phyloP scores from a whole-genome alignment of 164 flowering plant genomes.

The Paratinospora sagittata region DNA sequence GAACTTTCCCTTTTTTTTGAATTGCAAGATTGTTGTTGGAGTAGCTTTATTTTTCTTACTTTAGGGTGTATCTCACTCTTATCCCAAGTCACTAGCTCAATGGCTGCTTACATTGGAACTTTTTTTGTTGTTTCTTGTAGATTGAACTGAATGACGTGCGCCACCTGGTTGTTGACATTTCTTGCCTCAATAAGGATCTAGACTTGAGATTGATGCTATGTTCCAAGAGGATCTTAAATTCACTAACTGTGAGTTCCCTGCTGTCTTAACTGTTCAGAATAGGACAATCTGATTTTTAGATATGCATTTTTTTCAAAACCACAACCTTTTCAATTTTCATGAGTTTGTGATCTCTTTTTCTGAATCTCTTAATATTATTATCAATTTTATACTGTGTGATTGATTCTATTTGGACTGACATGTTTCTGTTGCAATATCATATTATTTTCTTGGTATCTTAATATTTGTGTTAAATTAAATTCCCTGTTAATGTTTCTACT shows the following conservation, averaged over 20 bases:
- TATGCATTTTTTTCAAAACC: too few species aligned
- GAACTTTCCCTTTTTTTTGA: too few species aligned
- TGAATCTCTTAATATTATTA: background rate
- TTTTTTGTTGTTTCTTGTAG: conserved; percentile 23
- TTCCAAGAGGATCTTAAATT: conserved; percentile 30
- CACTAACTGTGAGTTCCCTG: conserved; percentile 26
- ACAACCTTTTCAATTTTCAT: too few species aligned
- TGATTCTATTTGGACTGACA: background rate
- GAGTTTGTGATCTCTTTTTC: background rate
- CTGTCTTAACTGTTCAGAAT: background rate
- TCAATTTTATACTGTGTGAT: background rate
- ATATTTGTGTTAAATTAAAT: background rate
- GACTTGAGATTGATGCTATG: conserved; percentile 53
- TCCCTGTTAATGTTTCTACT: background rate
- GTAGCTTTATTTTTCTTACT: too few species aligned
- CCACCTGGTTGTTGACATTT: conserved; percentile 44
- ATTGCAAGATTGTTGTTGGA: too few species aligned
- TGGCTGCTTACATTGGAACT: background rate
- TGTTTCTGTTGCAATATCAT: background rate
- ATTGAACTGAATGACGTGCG: conserved; percentile 45
- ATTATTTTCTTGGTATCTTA: background rate
- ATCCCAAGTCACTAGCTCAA: too few species aligned
- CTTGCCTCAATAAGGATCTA: conserved; percentile 43
- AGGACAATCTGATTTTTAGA: too few species aligned
- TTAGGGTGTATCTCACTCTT: too few species aligned